Evolutionary conservation across 2,329 filamentous ascomycete genomes (phyloP), one percentile per base, ranked within the genome.

Genomic region (Dothistroma pini): DNA sequence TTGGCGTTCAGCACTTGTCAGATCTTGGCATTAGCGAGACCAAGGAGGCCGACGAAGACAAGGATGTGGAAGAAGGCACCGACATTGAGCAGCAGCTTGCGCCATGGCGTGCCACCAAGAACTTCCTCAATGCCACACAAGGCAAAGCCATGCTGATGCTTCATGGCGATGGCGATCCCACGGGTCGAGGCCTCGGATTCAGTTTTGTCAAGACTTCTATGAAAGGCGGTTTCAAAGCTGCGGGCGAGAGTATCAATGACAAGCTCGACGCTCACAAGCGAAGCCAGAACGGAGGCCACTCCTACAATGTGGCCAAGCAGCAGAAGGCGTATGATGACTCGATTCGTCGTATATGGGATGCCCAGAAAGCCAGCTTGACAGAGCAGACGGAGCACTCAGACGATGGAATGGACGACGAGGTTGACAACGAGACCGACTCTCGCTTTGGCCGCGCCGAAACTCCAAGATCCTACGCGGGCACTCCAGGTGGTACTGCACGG

Each of bases 151-250:
- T 99, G 95, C 84, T 99, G 51, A 89, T 93, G 68, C 83, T 99
- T 12, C 93, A 97, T 69, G 95, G 95, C 21, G 91, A 96, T 66
- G 95, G 95, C 59, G 95, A 99, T 72, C 95, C 95, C 3, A 96
- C 93, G 0, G 92, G 92, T 25, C 89, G 93, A 70, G 95, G 95
- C 1, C 87, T 97, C 62, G 95, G 91, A 2, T 96, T 97, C 79
- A 97, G 91, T 74, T 97, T 99, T 75, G 93, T 99, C 75, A 92
- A 95, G 72, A 97, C 93, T 0, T 96, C 91, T 0, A 99, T 99
- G 95, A 99, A 99, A 77, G 95, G 95, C 63, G 95, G 95, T 0
- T 99, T 97, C 75, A 91, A 93, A 72, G 89, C 92, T 21, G 85
- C 96, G 29, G 92, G 91, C 21, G 91, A 96, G 74, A 93, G 91